A percentile compares a stretch with the other conserved stretches of the same genome.
These are phyloP conservation scores for Gomphus sp. DNA, from an alignment of 1,284 basidiomycete species.

Conservation along the genomic window DNA sequence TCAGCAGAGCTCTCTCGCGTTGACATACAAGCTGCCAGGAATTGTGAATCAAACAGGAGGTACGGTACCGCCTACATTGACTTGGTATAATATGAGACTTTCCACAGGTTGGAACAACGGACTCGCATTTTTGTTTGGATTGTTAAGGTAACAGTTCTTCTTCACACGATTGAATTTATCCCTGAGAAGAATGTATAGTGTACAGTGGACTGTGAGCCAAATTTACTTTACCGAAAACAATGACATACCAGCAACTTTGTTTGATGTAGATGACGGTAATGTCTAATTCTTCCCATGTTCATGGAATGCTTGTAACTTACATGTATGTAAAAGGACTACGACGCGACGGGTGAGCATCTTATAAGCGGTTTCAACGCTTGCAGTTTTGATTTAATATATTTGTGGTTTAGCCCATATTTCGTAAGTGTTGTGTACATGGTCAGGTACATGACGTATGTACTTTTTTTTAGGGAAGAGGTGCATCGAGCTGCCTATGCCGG, in stretches of 20 bases:
- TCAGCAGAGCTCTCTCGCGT: too few species aligned
- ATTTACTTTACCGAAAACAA: conserved; percentile 8
- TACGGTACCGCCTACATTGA: background rate
- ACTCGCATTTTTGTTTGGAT: conserved; percentile 79
- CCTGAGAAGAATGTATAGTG: conserved; percentile 35
- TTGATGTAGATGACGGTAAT: conserved; percentile 53
- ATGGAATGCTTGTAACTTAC: background rate
- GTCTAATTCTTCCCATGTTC: background rate
- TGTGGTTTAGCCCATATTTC: conserved; percentile 72
- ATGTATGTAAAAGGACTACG: conserved; percentile 40
- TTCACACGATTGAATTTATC: too few species aligned
- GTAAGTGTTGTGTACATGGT: conserved; percentile 29
- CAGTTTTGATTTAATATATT: conserved; percentile 10
- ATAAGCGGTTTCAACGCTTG: background rate
- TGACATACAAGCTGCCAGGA: too few species aligned
- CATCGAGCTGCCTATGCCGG: conserved; percentile 81
- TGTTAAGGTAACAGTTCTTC: conserved; percentile 38
- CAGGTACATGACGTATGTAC: background rate
- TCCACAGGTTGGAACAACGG: conserved; percentile 62
- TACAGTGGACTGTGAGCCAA: conserved; percentile 77
- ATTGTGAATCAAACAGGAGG: conserved; percentile 68
- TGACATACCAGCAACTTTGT: too few species aligned
- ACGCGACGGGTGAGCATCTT: conserved; percentile 37
- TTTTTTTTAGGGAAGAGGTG: conserved; percentile 65
- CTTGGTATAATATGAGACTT: too few species aligned